Evolutionary conservation across 75 land plant species (phyloP), one percentile per base, ranked within the genome.

Genomic region (Adiantum capillusveneris): DNA sequence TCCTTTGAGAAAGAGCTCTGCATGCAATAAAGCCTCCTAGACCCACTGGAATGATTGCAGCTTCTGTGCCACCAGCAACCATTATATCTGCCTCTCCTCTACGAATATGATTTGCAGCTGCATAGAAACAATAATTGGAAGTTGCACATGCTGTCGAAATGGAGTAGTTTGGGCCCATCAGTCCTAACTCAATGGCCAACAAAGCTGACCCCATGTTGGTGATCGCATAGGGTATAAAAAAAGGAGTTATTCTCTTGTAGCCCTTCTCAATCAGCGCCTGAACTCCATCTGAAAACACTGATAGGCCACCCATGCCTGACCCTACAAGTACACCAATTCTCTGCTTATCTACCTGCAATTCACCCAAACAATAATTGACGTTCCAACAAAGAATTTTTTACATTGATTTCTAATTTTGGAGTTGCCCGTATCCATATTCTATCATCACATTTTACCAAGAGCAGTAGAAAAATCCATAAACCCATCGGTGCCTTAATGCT

Each of bases 131-230:
- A 49, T 80, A 86, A 59, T 86, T 86, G 30, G 87, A 80, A 9
- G 90, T 86, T 16, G 90, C 90, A 72, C 90, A 86, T 56, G 90
- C 90, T 29, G 90, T 85, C 27, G 89, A 85, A 57, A 83, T 85
- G 20, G 89, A 85, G 63, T 85, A 85, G n/a, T n/a, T n/a, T n/a
- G n/a, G n/a, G n/a, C n/a, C n/a, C n/a, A n/a, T n/a, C n/a, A n/a
- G n/a, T n/a, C 89, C 89, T 36, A 83, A 64, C 25, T 85, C 89
- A 34, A 85, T 85, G 17, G 78, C 89, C 70, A 83, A 79, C 57
- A 83, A 60, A 6, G 89, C 89, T 55, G 90, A 86, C 0, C 70
- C 90, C 90, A 86, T 86, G 74, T 86, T 86, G 20, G 90, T 86
- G 29, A 83, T 86, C 2, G 90, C 69, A 70, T 83, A 86, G 7